A percentile compares a stretch with the other conserved stretches of the same genome.
Evolutionary conservation across 192 early-diverging fungal genomes (phyloP).

Genomic region (Borealophlyctis nickersoniae): DNA sequence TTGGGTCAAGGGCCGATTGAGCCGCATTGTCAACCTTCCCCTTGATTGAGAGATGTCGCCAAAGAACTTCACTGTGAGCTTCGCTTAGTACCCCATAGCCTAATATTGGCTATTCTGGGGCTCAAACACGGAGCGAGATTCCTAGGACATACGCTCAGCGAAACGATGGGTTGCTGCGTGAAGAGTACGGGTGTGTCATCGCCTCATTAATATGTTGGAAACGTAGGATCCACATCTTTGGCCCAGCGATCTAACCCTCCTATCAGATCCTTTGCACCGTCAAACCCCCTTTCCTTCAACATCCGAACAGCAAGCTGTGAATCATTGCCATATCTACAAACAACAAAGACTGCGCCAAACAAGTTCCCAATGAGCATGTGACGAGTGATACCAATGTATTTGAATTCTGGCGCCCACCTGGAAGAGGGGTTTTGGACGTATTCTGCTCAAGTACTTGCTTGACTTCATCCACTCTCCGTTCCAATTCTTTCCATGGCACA

Average conservation of each 20-base stretch:
- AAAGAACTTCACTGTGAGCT: too few species aligned
- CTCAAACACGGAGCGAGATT: too few species aligned
- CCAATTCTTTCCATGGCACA: background rate
- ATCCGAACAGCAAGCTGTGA: conserved; percentile 81
- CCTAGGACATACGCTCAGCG: too few species aligned
- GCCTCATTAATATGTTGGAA: conserved; percentile 78
- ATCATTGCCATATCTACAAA: conserved; percentile 89
- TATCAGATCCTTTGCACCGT: conserved; percentile 70
- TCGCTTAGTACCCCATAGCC: too few species aligned
- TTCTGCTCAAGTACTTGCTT: conserved; percentile 2
- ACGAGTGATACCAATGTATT: background rate
- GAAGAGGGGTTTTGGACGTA: too few species aligned
- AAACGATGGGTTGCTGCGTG: too few species aligned
- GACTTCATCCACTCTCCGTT: background rate
- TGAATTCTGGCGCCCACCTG: too few species aligned
- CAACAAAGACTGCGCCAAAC: conserved; percentile 60
- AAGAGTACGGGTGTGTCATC: too few species aligned
- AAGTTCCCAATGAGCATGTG: conserved; percentile 11
- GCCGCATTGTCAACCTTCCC: too few species aligned
- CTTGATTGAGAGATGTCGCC: too few species aligned
- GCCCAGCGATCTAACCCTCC: conserved; percentile 82
- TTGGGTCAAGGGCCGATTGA: too few species aligned
- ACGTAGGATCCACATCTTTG: conserved; percentile 65
- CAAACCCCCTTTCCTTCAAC: conserved; percentile 63
- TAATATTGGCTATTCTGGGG: too few species aligned